Percentiles rank a stretch among this genome's conserved stretches.
Evolutionary conservation across 1,284 basidiomycete genomes (phyloP).

Genomic region (Ustilago loliicola): DNA sequence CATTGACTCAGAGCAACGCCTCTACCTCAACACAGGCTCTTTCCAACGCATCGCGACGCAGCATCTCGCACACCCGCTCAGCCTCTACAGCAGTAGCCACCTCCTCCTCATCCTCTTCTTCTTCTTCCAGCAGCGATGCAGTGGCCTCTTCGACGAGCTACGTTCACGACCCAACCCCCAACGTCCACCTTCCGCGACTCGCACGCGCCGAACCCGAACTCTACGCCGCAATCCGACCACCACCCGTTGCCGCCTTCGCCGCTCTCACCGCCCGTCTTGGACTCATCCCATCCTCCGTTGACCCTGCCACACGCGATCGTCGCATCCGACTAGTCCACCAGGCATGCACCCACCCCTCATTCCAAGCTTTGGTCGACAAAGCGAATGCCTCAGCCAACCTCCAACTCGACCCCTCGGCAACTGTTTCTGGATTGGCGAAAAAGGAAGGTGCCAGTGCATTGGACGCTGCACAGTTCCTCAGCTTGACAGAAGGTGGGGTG

Average conservation of each 20-base stretch:
- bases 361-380: slow-evolving; percentile 48
- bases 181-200: slow-evolving; percentile 56
- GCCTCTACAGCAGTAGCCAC: slow-evolving; percentile 29
- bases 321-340: slow-evolving; percentile 55
- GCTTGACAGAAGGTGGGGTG: slow-evolving; percentile 10
- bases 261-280: slow-evolving; percentile 62
- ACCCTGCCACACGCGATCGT: slow-evolving; percentile 42
- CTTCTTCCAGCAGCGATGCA: background rate
- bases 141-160: slow-evolving; percentile 9
- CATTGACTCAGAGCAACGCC: slow-evolving; percentile 21
- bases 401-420: slow-evolving; percentile 34
- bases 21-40: slow-evolving; percentile 34
- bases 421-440: slow-evolving; percentile 27
- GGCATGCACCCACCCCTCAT: slow-evolving; percentile 66
- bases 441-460: slow-evolving; percentile 26
- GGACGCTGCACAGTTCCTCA: slow-evolving; percentile 39
- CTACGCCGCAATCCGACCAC: slow-evolving; percentile 63
- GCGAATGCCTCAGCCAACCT: slow-evolving; percentile 26
- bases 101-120: slow-evolving; percentile 9
- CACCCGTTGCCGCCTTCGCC: slow-evolving; percentile 54
- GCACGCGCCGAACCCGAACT: slow-evolving; percentile 62
- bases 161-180: slow-evolving; percentile 50
- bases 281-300: slow-evolving; percentile 44
- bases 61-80: slow-evolving; percentile 18
- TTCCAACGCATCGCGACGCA: slow-evolving; percentile 13